A percentile compares a stretch with the other conserved stretches of the same genome.
These are phyloP conservation scores for Actinomortierella ambigua DNA, from an alignment of 371 early-diverging fungal species.

Conservation along the genomic window DNA sequence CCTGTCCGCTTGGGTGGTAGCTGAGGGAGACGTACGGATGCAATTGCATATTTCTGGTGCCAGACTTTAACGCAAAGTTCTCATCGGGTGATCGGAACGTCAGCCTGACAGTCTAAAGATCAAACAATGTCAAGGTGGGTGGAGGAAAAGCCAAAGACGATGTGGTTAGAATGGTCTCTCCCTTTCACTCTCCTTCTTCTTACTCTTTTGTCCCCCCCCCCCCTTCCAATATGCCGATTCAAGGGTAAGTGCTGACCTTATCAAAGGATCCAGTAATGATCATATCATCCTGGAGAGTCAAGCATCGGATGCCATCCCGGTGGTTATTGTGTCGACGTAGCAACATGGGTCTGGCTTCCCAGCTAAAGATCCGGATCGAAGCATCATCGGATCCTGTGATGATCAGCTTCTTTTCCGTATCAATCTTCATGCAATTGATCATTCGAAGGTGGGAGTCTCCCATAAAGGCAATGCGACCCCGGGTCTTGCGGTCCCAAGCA, in stretches of 20 bases:
- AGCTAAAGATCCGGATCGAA: slow-evolving; percentile 34
- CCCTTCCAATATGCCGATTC: too few species aligned
- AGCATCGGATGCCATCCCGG: slow-evolving; percentile 25
- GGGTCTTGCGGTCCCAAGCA: slow-evolving; percentile 30
- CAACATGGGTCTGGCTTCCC: slow-evolving; percentile 39
- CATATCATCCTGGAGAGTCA: slow-evolving; percentile 37
- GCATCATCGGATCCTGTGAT: slow-evolving; percentile 36
- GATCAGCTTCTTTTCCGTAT: slow-evolving; percentile 18
- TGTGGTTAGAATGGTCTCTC: too few species aligned
- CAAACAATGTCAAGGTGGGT: too few species aligned
- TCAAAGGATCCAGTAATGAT: slow-evolving; percentile 40
- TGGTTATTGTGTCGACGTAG: slow-evolving; percentile 32
- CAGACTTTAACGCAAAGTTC: too few species aligned
- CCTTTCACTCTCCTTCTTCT: too few species aligned
- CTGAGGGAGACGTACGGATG: too few species aligned
- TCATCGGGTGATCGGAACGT: too few species aligned
- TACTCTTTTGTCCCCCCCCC: too few species aligned
- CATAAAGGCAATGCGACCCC: slow-evolving; percentile 18
- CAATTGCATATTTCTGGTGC: too few species aligned
- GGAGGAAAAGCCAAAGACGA: too few species aligned
- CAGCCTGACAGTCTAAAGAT: too few species aligned
- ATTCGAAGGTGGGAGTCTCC: slow-evolving; percentile 23
- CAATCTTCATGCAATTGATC: slow-evolving; percentile 38
- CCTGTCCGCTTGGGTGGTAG: too few species aligned
- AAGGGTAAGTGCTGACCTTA: slow-evolving; percentile 25